Base-by-base conservation (phyloP, 768 basidiomycete genomes). In the Antrodiella citrinella region DNA sequence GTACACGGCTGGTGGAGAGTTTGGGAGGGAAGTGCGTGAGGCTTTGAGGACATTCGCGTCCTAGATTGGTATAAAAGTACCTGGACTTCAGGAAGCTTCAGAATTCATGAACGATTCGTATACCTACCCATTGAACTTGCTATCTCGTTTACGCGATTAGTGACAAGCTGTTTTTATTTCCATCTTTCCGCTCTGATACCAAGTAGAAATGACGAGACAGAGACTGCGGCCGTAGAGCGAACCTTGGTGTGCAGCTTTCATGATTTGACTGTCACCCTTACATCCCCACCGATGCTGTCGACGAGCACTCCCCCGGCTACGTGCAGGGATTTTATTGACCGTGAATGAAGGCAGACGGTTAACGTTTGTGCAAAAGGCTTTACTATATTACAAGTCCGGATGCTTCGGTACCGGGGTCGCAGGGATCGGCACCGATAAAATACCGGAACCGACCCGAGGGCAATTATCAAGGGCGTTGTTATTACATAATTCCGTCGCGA, bases 1-100 rank as follows among this genome's bases (percentile, higher is more conserved):
- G 23, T 95, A 93, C 64, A 91, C 89, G 35, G 72, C 77, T 50
- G 86, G 89, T 45, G 65, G 66, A 19, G 78, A 70, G 21, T 64
- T 67, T 0, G 78, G 72, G 7, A 70, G 68, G 39, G 81, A 80
- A 53, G 78, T 81, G n/a, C 68, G 77, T 53, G 64, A 63, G 43
- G 71, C 70, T 26, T 72, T 90, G 9, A 64, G 66, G 25, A 67
- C 58, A 48, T 84, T 78, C 64, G 77, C 74, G 20, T 67, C 61
- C 44, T 18, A 43, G 41, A 22, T 43, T 7, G 41, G 9, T 10
- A 18, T 7, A 43, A 22, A 19, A 19, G 41, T 7, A 22, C 5
- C 21, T 43, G 7, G 41, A 43, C 7, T 7, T 10, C 7, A 7
- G 15, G 15, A 15, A 35, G 7, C 15, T 35, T 35, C 30, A 15